These are phyloP conservation scores for Auriculariales sp. DNA, from an alignment of 768 basidiomycete genomes.

Conservation along the genomic window DNA sequence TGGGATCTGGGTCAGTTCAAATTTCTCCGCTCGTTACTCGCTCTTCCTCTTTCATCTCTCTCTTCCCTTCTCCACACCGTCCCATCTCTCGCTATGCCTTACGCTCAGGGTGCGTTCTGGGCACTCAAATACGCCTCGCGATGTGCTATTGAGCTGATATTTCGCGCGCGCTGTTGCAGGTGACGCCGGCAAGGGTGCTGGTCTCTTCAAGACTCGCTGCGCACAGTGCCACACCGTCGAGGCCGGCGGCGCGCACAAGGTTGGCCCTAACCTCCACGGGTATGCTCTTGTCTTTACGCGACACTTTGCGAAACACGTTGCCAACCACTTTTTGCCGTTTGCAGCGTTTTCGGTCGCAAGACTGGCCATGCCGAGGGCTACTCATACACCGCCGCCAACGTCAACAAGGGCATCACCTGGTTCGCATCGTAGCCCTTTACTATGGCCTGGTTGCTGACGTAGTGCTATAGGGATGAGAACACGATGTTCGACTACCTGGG, in stretches of 20 bases:
- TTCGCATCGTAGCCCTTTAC: constrained; percentile 5
- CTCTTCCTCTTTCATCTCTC: too few relatives aligned
- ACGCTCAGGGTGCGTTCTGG: too few relatives aligned
- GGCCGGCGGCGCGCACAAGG: constrained; percentile 66
- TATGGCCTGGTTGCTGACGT: neutral
- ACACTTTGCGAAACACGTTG: constrained; percentile 4
- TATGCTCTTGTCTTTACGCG: constrained; percentile 21
- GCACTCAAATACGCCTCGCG: too few relatives aligned
- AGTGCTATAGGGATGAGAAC: constrained; percentile 30
- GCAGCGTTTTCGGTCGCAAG: constrained; percentile 68
- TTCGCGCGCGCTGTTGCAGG: too few relatives aligned
- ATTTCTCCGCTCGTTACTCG: too few relatives aligned
- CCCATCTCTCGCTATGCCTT: too few relatives aligned
- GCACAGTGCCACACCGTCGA: constrained; percentile 87
- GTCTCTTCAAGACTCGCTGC: constrained; percentile 92
- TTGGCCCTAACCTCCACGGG: constrained; percentile 94
- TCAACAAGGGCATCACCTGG: constrained; percentile 89
- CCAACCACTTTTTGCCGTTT: neutral
- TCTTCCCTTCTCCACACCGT: too few relatives aligned
- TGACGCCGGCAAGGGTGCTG: constrained; percentile 81
- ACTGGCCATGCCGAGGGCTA: constrained; percentile 76
- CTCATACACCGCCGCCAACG: constrained; percentile 89
- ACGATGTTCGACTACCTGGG: constrained; percentile 87
- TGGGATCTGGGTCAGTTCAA: too few relatives aligned
- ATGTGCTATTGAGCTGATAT: too few relatives aligned